These are phyloP conservation scores for Lactuca saligna DNA, from an alignment of 129 eudicot genomes.

Conservation along the genomic window DNA sequence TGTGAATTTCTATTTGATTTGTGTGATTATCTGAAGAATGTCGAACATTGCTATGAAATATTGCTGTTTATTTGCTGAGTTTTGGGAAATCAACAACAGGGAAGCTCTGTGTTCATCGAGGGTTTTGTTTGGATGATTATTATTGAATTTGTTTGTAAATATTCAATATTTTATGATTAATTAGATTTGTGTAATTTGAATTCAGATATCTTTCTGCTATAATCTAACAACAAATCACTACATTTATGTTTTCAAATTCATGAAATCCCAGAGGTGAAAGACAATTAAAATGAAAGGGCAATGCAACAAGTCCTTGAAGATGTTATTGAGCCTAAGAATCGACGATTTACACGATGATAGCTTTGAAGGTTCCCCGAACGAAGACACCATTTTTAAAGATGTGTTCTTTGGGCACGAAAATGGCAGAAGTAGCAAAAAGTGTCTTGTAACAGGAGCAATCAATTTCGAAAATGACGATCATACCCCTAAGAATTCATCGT, in stretches of 20 bases:
- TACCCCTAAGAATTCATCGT: conserved; percentile 31
- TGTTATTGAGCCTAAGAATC: conserved; percentile 41
- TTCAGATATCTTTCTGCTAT: conserved; percentile 4
- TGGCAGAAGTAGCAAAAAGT: conserved; percentile 39
- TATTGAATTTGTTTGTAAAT: neutral
- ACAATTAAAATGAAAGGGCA: conserved; percentile 17
- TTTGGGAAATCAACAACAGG: conserved; percentile 1
- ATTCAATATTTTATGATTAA: neutral
- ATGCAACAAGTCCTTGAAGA: conserved; percentile 28
- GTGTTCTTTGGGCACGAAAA: conserved; percentile 56
- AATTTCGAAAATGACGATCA: conserved; percentile 33
- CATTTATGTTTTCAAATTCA: neutral
- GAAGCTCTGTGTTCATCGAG: neutral
- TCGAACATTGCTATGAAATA: neutral
- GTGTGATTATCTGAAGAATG: conserved; percentile 17
- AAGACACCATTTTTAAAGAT: conserved; percentile 46
- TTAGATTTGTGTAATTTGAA: neutral
- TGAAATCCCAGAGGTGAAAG: conserved; percentile 2
- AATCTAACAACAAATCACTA: conserved; percentile 2
- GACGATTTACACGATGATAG: conserved; percentile 59
- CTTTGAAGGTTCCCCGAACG: conserved; percentile 68
- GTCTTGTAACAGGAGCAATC: conserved; percentile 49
- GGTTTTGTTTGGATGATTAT: neutral
- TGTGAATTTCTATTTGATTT: neutral
- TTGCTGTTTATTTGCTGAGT: conserved; percentile 16